phyloP scores from a whole-genome alignment of 202 grass and related monocot genomes.

The Cymbopogon flexuosus region DNA sequence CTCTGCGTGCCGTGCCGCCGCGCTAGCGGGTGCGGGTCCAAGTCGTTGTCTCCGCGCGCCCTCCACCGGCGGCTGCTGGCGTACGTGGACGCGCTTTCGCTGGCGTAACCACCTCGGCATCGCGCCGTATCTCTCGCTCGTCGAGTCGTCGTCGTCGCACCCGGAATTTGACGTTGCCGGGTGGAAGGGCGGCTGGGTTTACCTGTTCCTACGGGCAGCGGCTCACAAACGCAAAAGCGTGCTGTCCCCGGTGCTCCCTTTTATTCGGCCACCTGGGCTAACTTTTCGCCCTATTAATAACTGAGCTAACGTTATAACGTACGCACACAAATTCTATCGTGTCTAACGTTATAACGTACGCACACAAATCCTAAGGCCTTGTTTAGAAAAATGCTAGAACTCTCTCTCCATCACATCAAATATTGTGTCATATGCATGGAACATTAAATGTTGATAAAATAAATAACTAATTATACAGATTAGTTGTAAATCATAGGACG shows the following conservation, averaged over 20 bases:
- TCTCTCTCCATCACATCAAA: no score
- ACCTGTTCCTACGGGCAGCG: neutral
- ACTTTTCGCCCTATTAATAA: no score
- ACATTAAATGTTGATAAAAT: no score
- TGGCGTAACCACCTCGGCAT: slow-evolving; percentile 20
- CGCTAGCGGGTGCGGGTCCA: slow-evolving; percentile 8
- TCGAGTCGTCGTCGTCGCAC: neutral
- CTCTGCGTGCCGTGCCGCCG: neutral
- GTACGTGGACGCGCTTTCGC: slow-evolving; percentile 28
- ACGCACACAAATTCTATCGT: no score
- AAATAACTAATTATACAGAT: no score
- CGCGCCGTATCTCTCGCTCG: neutral
- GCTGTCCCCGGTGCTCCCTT: neutral
- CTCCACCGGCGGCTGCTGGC: slow-evolving; percentile 10
- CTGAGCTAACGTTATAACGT: no score
- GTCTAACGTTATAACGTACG: no score
- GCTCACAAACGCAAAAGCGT: neutral
- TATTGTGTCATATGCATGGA: no score
- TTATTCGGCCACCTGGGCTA: no score
- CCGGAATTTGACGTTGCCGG: neutral
- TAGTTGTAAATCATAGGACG: no score
- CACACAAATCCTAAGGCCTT: no score
- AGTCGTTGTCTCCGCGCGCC: slow-evolving; percentile 14
- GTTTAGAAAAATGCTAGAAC: no score
- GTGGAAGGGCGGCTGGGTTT: neutral